Percentiles rank a stretch among this genome's conserved stretches.
Evolutionary conservation across 1,284 basidiomycete species (phyloP).

Genomic region (Moesziomyces parantarcticus): DNA sequence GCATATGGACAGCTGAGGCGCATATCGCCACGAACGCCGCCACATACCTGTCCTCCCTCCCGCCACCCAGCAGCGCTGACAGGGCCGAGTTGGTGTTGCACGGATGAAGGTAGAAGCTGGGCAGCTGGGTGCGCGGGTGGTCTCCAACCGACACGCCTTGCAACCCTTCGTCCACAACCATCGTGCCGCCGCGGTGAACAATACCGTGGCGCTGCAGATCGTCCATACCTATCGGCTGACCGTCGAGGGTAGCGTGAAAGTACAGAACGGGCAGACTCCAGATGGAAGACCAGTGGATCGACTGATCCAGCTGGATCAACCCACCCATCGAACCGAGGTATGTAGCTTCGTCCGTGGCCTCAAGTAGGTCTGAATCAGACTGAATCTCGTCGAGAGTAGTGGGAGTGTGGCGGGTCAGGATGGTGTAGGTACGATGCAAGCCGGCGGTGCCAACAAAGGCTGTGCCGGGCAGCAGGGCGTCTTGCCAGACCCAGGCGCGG

Average conservation of each 20-base stretch:
- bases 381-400: not conserved
- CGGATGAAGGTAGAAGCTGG: constrained; percentile 32
- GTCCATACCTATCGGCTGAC: constrained; percentile 1
- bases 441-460: constrained; percentile 10
- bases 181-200: not conserved
- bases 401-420: not conserved
- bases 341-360: too few species aligned
- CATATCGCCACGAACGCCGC: constrained; percentile 27
- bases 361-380: too few species aligned
- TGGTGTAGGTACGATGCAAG: constrained; percentile 8
- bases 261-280: constrained; percentile 34
- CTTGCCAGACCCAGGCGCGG: constrained; percentile 7
- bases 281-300: constrained; percentile 12
- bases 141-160: constrained; percentile 23
- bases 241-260: constrained; percentile 11
- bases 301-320: constrained; percentile 5
- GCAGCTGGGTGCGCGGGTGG: constrained; percentile 17
- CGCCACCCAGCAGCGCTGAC: not conserved
- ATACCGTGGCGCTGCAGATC: constrained; percentile 3
- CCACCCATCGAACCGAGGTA: too few species aligned
- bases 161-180: not conserved
- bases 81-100: constrained; percentile 27
- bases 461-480: not conserved
- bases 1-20: constrained; percentile 36
- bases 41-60: constrained; percentile 4